phyloP scores from a whole-genome alignment of 345 rosid genomes.

The Erucastrum elatum region DNA sequence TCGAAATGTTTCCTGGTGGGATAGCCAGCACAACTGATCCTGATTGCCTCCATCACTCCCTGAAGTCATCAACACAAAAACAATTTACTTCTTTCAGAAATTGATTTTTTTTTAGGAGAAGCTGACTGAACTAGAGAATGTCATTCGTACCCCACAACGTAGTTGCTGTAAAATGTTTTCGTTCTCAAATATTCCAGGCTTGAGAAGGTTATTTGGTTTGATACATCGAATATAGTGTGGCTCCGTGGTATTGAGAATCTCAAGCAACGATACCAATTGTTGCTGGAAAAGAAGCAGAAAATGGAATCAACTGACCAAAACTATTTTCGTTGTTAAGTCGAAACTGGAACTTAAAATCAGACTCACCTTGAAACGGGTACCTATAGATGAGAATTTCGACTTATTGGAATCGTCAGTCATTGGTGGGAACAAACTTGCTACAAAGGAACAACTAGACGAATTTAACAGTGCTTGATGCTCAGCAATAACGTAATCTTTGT shows the following conservation, averaged over 20 bases:
- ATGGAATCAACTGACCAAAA: not conserved
- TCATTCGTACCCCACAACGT: not conserved
- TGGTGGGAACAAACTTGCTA: not conserved
- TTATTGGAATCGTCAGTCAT: not conserved
- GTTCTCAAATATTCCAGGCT: not conserved
- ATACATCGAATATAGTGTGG: not conserved
- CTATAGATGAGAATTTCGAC: not conserved
- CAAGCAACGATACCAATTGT: not conserved
- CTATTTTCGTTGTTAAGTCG: not conserved
- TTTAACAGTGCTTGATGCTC: not conserved
- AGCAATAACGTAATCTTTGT: not conserved
- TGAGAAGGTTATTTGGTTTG: not conserved
- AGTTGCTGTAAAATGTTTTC: not conserved
- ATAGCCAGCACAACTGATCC: not conserved
- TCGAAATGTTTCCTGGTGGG: not conserved
- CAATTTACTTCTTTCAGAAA: not conserved
- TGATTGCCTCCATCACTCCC: not conserved
- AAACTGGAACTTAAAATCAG: not conserved
- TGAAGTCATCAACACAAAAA: not conserved
- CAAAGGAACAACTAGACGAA: not conserved
- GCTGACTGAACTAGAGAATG: not conserved
- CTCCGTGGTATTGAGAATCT: not conserved
- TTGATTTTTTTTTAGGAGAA: not conserved
- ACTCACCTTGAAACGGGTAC: not conserved
- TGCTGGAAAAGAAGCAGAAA: not conserved